These are phyloP conservation scores for Allium sativum DNA, from an alignment of 106 monocot genomes.

Conservation along the genomic window DNA sequence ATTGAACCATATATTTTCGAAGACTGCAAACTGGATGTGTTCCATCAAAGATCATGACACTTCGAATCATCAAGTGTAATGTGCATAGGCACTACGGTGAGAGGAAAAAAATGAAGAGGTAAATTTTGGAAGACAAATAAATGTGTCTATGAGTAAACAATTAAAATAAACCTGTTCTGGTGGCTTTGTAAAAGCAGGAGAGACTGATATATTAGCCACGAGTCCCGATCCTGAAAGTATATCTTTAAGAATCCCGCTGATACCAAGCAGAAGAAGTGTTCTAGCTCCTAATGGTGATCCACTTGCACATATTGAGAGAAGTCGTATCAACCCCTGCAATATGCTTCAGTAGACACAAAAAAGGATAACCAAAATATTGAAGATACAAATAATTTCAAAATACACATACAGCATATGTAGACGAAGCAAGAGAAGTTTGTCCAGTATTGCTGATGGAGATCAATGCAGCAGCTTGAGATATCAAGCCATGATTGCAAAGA, in stretches of 20 bases:
- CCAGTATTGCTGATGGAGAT: slow-evolving; percentile 81
- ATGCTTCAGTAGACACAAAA: background rate
- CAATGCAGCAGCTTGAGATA: slow-evolving; percentile 74
- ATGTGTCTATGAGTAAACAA: too few species aligned
- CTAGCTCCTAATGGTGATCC: slow-evolving; percentile 82
- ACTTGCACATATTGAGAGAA: slow-evolving; percentile 90
- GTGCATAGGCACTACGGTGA: too few species aligned
- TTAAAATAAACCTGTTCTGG: slow-evolving; percentile 69
- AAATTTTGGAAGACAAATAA: too few species aligned
- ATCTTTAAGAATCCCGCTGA: slow-evolving; percentile 86
- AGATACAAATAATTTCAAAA: background rate
- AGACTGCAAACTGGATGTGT: too few species aligned
- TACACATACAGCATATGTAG: slow-evolving; percentile 69
- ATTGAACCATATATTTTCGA: too few species aligned
- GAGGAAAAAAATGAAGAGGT: too few species aligned
- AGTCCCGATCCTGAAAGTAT: slow-evolving; percentile 84
- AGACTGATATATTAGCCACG: slow-evolving; percentile 59
- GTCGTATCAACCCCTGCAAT: slow-evolving; percentile 81
- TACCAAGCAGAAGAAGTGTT: slow-evolving; percentile 84
- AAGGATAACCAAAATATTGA: background rate
- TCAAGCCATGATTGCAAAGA: slow-evolving; percentile 86
- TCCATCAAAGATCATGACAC: too few species aligned
- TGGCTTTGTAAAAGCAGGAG: slow-evolving; percentile 84
- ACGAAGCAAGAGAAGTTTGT: slow-evolving; percentile 79
- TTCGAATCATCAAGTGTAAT: too few species aligned